Base-by-base conservation (phyloP, 2,329 filamentous ascomycete genomes). In the Claviceps pusilla region DNA sequence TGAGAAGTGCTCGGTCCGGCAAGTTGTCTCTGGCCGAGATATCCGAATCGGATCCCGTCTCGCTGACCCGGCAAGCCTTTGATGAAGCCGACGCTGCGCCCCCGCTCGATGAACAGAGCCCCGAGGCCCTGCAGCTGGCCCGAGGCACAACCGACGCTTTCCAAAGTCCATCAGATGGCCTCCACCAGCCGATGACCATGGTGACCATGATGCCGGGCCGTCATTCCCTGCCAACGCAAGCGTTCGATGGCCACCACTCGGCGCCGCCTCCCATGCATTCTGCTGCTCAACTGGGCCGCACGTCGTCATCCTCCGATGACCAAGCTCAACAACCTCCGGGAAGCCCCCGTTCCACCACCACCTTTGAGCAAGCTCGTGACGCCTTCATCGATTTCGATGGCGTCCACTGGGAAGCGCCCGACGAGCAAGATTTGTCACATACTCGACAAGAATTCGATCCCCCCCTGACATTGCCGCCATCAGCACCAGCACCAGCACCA, bases 381-480 rank as follows among this genome's bases (percentile, higher is more conserved):
- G 78, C 86, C 3, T 93, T 91, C 71, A 78, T 81, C 46, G 86
- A 90, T 65, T 93, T 93, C 63, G 87, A 93, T 64, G 87, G 87
- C 42, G 83, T 85, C 14, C 86, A 91, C 64, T 88, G 82, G 65
- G 76, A 79, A 33, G 78, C 83, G 4, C 76, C 81, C 7, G 59
- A 60, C 28, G 70, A 71, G 16, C 59, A 60, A 24, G 62, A 64
- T 24, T 41, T n/a, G 3, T 56, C 57, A 6, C 60, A 51, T 7
- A 58, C 61, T 43, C 60, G 59, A 54, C 62, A 60, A 4, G 55
- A 59, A 24, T 43, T 57, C 1, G 57, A 64, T 19, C 49, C 57
- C 14, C 54, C 58, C 16, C 41, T 31, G 45, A n/a, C 45, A 14
- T 31, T 16, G 14, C 45, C 45, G 28, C 45, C 28, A 31, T 24